Evolutionary conservation across 768 basidiomycete genomes (phyloP), one percentile per base, ranked within the genome.

Genomic region (Suillus fuscotomentosus): DNA sequence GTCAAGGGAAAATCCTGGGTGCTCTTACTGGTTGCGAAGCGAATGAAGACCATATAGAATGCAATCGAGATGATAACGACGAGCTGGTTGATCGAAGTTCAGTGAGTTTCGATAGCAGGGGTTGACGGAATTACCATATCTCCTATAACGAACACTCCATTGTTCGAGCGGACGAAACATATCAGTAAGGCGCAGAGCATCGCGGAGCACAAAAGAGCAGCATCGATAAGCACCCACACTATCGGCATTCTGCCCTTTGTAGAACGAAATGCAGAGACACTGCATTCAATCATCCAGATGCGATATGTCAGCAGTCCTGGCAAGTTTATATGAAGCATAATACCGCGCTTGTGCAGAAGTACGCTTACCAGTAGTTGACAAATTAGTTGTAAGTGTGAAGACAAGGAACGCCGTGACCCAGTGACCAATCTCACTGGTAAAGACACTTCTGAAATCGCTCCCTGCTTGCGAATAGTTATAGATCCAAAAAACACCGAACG

Each of bases 41-140:
- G 80, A 27, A 81, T 72, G 42, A 80, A 79, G 53, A 81, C 76
- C 78, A 81, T 77, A 67, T 78, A 79, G 69, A 80, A 81, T 5
- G 77, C 75, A 70, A 81, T 81, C 6, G 75, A 77, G 60, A 80
- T 80, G 62, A 80, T 76, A 20, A 77, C 80, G 9, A 72, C 74
- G 53, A 76, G 68, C 79, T 79, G 34, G 39, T 22, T n/a, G 57
- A 7, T 38, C 3, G 24, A 53, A 9, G 5, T 1, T 63, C 43
- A 67, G 61, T 56, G 10, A 10, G 34, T 20, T 53, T 60, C 7
- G 6, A 45, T 62, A 10, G 34, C 22, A 42, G 24, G 24, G 27
- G 42, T 51, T 1, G 15, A 15, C 24, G 34, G 51, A 60, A 73
- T 70, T 14, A 79, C 79, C 70, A 76, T 73, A 65, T 78, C 75